phyloP scores from a whole-genome alignment of 352 stramenopile genomes.

The Phytophthora tubulina region DNA sequence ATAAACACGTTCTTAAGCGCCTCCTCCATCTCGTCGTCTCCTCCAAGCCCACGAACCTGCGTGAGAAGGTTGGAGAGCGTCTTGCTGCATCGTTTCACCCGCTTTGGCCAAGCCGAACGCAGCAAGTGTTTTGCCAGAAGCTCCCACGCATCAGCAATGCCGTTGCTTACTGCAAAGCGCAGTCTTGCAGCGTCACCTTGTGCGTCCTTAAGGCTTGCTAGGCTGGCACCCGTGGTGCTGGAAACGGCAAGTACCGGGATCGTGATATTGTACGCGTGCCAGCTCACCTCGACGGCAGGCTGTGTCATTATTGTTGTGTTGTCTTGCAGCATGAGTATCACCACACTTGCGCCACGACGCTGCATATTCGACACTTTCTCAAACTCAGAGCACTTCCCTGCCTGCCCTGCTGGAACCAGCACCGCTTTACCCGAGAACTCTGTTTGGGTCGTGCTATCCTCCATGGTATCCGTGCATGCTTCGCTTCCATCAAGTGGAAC shows the following conservation, averaged over 20 bases:
- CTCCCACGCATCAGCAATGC: slow-evolving; percentile 63
- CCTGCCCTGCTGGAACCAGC: slow-evolving; percentile 39
- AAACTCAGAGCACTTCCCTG: slow-evolving; percentile 45
- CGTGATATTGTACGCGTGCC: slow-evolving; percentile 79
- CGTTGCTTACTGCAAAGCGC: slow-evolving; percentile 49
- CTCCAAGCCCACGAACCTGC: slow-evolving; percentile 27
- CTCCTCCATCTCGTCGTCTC: slow-evolving; percentile 40
- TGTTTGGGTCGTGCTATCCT: slow-evolving; percentile 25
- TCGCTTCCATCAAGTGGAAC: slow-evolving; percentile 31
- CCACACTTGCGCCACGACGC: slow-evolving; percentile 50
- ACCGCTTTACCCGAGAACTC: slow-evolving; percentile 42
- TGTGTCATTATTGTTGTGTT: slow-evolving; percentile 42
- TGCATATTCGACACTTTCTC: slow-evolving; percentile 58
- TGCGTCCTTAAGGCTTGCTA: slow-evolving; percentile 32
- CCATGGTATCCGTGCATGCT: slow-evolving; percentile 33
- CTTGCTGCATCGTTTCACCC: slow-evolving; percentile 51
- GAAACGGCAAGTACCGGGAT: slow-evolving; percentile 60
- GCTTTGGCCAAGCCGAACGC: slow-evolving; percentile 55
- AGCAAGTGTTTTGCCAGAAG: slow-evolving; percentile 47
- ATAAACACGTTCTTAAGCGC: slow-evolving; percentile 59
- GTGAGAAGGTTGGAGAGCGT: slow-evolving; percentile 25
- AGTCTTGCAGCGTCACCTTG: slow-evolving; percentile 26
- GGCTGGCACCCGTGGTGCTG: slow-evolving; percentile 33
- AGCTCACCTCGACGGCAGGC: slow-evolving; percentile 53
- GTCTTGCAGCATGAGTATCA: slow-evolving; percentile 42